Base-by-base conservation (phyloP, 176 grass and related monocot species). In the Bonia amplexicaulis region DNA sequence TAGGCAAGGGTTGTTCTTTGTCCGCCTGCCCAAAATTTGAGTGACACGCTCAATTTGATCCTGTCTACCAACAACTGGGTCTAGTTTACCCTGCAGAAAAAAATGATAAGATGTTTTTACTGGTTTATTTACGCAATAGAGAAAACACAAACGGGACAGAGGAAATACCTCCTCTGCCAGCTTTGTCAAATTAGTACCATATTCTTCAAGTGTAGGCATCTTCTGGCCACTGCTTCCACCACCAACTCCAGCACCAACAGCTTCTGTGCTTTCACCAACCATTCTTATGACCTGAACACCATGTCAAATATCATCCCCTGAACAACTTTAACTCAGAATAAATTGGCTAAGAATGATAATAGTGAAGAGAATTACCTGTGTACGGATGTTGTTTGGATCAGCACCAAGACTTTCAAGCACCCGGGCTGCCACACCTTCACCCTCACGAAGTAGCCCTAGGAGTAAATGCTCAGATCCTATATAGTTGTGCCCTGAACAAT, bases 181-280 rank as follows among this genome's bases (percentile, higher is more conserved):
- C 82, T 99, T 99, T 70, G 96, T 99, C 81, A 99, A 88, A 87
- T 94, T 99, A 87, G 96, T 99, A 73, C 96, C 96, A 22, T 99
- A 99, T 74, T 99, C 96, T 85, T 99, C 96, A 68, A 99, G 96
- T 20, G 96, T 99, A 9, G 96, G 96, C 93, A 95, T 94, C 87
- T 99, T 99, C 86, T 93, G 91, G 7, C 96, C 93, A 81, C 96
- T 93, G 68, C 89, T 93, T 74, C 91, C 96, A 22, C 96, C 96
- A 33, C 93, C 96, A 89, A 98, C 93, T 79, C 89, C 93, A 72
- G 93, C 96, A 87, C 96, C 93, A 45, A 95, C 90, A 61, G 91
- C 91, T 92, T 99, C 96, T 5, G 96, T 91, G 69, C 91, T 99
- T 85, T 99, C 96, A 29, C 96, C 96, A 76, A 99, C 91, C 96